These are phyloP conservation scores for Hansfordia pulvinata DNA, from an alignment of 2,329 filamentous ascomycete genomes.

Conservation along the genomic window DNA sequence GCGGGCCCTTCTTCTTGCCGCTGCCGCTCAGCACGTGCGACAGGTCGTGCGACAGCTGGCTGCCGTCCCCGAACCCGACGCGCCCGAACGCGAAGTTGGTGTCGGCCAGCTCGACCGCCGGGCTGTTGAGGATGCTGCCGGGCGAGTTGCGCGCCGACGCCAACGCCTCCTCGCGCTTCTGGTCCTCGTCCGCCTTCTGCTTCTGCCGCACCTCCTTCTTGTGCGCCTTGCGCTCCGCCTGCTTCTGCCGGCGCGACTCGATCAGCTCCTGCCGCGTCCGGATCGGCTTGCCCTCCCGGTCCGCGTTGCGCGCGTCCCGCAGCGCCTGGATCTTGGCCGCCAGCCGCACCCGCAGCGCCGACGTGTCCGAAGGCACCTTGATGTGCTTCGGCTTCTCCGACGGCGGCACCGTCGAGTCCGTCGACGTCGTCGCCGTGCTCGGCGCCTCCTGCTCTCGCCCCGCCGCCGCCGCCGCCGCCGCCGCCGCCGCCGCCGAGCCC, in stretches of 20 bases:
- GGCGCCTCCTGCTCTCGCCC: constrained; percentile 29
- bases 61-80: constrained; percentile 80
- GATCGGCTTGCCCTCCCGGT: constrained; percentile 71
- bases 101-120: constrained; percentile 34
- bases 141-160: constrained; percentile 47
- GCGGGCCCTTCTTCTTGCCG: constrained; percentile 70
- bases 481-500: constrained; percentile 23
- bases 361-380: constrained; percentile 56
- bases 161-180: constrained; percentile 47
- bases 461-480: constrained; percentile 32
- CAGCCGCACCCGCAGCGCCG: constrained; percentile 64
- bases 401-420: constrained; percentile 50
- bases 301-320: constrained; percentile 75
- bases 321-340: constrained; percentile 75
- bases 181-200: constrained; percentile 68
- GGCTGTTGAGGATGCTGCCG: constrained; percentile 39
- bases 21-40: constrained; percentile 45
- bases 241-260: constrained; percentile 76
- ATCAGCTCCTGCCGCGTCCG: constrained; percentile 85
- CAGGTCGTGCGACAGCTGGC: constrained; percentile 61
- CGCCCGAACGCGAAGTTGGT: constrained; percentile 82
- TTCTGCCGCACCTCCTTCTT: constrained; percentile 75
- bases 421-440: constrained; percentile 52
- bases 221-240: constrained; percentile 71
- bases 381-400: constrained; percentile 51